Evolutionary conservation across 1,284 basidiomycete species (phyloP), one percentile per base, ranked within the genome.

Genomic region (Erythrobasidium hasegawianum): DNA sequence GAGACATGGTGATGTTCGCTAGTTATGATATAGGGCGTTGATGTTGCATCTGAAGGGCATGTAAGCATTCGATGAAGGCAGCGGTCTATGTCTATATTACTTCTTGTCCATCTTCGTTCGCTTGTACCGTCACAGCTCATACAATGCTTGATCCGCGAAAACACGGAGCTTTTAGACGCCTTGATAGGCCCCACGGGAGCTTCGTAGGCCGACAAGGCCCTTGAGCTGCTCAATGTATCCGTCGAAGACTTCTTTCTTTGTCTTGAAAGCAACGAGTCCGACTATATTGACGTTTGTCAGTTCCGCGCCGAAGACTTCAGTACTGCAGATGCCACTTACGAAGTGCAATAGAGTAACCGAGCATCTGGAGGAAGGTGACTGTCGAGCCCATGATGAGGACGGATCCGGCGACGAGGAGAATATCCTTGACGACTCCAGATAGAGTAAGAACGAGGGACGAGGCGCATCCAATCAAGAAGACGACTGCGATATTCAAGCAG

Each of bases 401-500:
- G 39, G 77, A 78, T 26, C 77, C 77, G 5, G 73, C 69, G 61
- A 81, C 81, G 61, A 81, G 76, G 22, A 81, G 71, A 60, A 81
- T 80, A 69, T 81, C 76, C 65, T 78, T 78, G 59, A 76, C 57
- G 13, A 78, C 76, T 67, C 78, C 78, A 13, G 77, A 78, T 2
- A 80, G 72, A 18, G 79, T 79, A 57, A 79, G 72, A 29, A 78
- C 77, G 61, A 80, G 76, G 27, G 76, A 78, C 57, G 74, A 75
- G 18, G 79, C 79, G 56, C 77, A 77, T 38, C 79, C 77, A 60
- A 78, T 78, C 41, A 80, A 77, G 70, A 81, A 79, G 18, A 81
- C 79, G 24, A 76, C 75, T 18, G 80, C 77, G 45, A 81, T 75
- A 74, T 81, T 81, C 66, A 81, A 75, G 18, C 75, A 73, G 67